Percentiles rank a stretch among this genome's conserved stretches.
Evolutionary conservation across 2,329 filamentous ascomycete species (phyloP).

Genomic region (Fonsecaea pedrosoi): DNA sequence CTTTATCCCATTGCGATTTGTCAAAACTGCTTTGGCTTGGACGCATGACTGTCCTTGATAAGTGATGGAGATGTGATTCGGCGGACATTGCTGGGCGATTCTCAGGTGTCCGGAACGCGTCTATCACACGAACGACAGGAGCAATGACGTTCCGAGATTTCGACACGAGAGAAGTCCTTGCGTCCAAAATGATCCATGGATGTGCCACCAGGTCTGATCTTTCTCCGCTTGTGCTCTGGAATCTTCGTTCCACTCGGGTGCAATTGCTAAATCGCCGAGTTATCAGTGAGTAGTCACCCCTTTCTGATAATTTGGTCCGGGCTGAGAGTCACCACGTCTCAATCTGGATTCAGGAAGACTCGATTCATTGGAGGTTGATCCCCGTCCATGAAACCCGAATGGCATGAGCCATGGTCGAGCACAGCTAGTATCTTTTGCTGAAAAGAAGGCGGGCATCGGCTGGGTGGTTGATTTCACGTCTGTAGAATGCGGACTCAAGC

Average conservation of each 20-base stretch:
- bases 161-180: background rate
- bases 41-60: background rate
- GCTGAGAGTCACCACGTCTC: background rate
- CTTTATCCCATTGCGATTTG: conserved; percentile 26
- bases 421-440: background rate
- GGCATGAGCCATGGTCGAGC: background rate
- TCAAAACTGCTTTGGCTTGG: background rate
- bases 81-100: background rate
- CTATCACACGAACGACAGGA: background rate
- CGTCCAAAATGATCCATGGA: background rate
- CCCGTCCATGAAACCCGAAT: background rate
- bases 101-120: background rate
- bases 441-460: background rate
- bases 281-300: background rate
- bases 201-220: background rate
- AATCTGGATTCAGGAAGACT: background rate
- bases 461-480: background rate
- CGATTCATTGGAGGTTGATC: background rate
- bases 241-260: background rate
- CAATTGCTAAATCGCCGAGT: background rate
- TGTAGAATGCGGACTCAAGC: background rate
- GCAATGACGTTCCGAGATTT: background rate
- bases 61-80: background rate
- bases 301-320: background rate
- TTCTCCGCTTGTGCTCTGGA: background rate